A percentile compares a stretch with the other conserved stretches of the same genome.
These are phyloP conservation scores for Pseudogymnoascus sp. DNA, from an alignment of 2,329 filamentous ascomycete species.

Conservation along the genomic window DNA sequence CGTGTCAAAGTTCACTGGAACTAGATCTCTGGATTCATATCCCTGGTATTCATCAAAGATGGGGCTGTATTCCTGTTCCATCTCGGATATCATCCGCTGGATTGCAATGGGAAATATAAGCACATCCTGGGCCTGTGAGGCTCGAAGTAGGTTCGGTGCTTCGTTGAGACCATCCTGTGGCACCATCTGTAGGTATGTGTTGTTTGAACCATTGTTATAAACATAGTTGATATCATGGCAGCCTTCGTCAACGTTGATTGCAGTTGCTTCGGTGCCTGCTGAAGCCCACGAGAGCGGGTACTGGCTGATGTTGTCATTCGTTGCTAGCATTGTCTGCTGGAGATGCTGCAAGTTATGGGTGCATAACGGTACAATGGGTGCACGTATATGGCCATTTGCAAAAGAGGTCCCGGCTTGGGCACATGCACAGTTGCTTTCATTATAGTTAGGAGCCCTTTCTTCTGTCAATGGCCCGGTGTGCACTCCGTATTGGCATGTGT, in stretches of 20 bases:
- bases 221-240: not conserved
- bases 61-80: not conserved
- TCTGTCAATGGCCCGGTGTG: not conserved
- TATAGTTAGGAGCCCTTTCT: not conserved
- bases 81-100: not conserved
- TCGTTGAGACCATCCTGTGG: conserved; percentile 1
- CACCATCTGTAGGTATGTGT: not conserved
- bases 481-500: not conserved
- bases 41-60: not conserved
- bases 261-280: not conserved
- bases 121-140: conserved; percentile 2
- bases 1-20: not conserved
- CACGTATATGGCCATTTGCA: not conserved
- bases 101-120: not conserved
- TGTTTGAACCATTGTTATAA: not conserved
- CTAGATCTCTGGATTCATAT: not conserved
- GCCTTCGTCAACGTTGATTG: not conserved
- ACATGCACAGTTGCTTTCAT: not conserved
- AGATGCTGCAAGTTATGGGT: not conserved
- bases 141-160: not conserved
- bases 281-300: not conserved
- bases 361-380: not conserved
- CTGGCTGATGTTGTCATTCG: not conserved
- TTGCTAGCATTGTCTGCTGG: not conserved
- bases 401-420: not conserved